These are phyloP conservation scores for Stropharia rugosoannulata DNA, from an alignment of 768 basidiomycete species.

Conservation along the genomic window DNA sequence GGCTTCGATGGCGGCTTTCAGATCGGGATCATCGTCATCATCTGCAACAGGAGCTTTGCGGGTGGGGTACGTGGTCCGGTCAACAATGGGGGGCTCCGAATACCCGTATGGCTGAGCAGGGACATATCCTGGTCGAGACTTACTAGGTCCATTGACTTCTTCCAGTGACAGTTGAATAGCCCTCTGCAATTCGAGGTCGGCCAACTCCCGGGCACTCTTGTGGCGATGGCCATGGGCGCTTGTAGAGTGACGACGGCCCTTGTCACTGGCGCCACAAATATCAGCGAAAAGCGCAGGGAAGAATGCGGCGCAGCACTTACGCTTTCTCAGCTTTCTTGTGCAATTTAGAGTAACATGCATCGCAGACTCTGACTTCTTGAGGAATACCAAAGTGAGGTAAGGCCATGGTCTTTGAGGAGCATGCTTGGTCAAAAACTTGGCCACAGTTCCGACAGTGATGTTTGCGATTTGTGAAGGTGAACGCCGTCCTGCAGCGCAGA, in stretches of 20 bases:
- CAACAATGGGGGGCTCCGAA: slow-evolving; percentile 73
- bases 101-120: slow-evolving; percentile 60
- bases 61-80: slow-evolving; percentile 44
- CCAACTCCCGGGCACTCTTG: slow-evolving; percentile 55
- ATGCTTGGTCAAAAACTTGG: slow-evolving; percentile 92
- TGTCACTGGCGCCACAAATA: slow-evolving; percentile 30
- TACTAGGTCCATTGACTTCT: slow-evolving; percentile 58
- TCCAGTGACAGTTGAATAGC: slow-evolving; percentile 91
- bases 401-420: slow-evolving; percentile 80
- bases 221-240: slow-evolving; percentile 56
- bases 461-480: slow-evolving; percentile 94
- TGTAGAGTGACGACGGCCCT: slow-evolving; percentile 51
- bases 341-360: slow-evolving; percentile 82
- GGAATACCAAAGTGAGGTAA: slow-evolving; percentile 93
- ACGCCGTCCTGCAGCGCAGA: slow-evolving; percentile 86
- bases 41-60: slow-evolving; percentile 25
- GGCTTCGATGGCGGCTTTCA: slow-evolving; percentile 93
- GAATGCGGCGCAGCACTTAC: slow-evolving; percentile 31
- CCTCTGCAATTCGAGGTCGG: slow-evolving; percentile 88
- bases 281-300: not conserved
- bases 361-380: slow-evolving; percentile 92
- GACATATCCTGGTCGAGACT: slow-evolving; percentile 62
- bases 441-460: slow-evolving; percentile 99
- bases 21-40: slow-evolving; percentile 89
- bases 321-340: slow-evolving; percentile 59